A percentile compares a stretch with the other conserved stretches of the same genome.
These are phyloP conservation scores for Nakazawaea sp. DNA, from an alignment of 805 yeast genomes.

Conservation along the genomic window DNA sequence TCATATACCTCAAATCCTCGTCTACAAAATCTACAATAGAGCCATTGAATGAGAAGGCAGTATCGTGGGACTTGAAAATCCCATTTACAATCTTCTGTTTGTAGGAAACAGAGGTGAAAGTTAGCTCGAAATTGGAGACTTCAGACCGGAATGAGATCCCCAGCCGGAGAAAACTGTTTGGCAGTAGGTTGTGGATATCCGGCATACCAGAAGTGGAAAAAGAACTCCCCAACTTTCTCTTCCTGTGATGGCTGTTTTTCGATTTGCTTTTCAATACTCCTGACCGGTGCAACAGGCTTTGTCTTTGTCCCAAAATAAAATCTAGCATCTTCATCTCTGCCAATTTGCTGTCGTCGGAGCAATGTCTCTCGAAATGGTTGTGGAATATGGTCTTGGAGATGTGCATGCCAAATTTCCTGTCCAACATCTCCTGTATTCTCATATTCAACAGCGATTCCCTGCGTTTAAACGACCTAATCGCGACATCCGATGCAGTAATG, in stretches of 20 bases:
- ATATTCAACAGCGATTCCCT: neutral
- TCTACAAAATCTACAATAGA: slow-evolving; percentile 22
- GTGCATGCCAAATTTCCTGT: neutral
- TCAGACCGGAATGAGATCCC: slow-evolving; percentile 1
- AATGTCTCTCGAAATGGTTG: slow-evolving; percentile 4
- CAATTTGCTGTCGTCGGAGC: neutral
- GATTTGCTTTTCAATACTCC: slow-evolving; percentile 1
- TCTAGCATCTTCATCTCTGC: slow-evolving; percentile 3
- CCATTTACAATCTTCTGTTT: slow-evolving; percentile 5
- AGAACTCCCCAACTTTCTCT: no score
- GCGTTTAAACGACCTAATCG: neutral
- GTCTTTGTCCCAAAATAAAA: slow-evolving; percentile 1
- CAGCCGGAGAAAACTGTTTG: slow-evolving; percentile 5
- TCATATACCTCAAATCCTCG: slow-evolving; percentile 20
- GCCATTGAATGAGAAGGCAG: slow-evolving; percentile 17
- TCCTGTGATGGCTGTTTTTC: no score
- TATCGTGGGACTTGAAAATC: neutral
- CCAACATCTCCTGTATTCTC: neutral
- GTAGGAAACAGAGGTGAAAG: slow-evolving; percentile 3
- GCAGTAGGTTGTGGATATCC: no score
- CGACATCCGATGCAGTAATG: neutral
- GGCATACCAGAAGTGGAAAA: no score
- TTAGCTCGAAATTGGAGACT: neutral
- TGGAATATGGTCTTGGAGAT: slow-evolving; percentile 5
- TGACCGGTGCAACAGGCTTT: neutral